These are phyloP conservation scores for Yarrowia deformans DNA, from an alignment of 805 yeast genomes.

Conservation along the genomic window DNA sequence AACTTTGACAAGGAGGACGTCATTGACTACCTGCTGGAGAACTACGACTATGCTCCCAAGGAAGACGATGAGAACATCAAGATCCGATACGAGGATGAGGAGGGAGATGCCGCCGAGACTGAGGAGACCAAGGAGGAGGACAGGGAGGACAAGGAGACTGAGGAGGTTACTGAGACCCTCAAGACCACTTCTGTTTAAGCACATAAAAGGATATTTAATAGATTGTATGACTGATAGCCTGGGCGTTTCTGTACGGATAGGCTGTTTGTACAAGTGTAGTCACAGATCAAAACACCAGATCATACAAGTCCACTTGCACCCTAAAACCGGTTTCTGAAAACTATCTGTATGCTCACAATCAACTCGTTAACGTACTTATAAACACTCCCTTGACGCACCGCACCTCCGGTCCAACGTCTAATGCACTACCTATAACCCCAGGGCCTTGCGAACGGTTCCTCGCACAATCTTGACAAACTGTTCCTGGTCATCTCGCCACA, in stretches of 20 bases:
- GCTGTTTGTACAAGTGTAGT: too few species aligned
- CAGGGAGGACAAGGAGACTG: slow-evolving; percentile 7
- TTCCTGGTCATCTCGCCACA: slow-evolving; percentile 86
- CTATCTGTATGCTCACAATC: background rate
- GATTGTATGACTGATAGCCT: background rate
- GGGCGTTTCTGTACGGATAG: too few species aligned
- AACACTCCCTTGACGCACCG: slow-evolving; percentile 1
- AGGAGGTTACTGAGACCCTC: slow-evolving; percentile 30
- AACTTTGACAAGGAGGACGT: slow-evolving; percentile 75
- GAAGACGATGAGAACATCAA: slow-evolving; percentile 52
- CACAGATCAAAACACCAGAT: too few species aligned
- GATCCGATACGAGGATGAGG: slow-evolving; percentile 48
- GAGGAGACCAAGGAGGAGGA: slow-evolving; percentile 41
- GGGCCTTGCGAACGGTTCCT: slow-evolving; percentile 68
- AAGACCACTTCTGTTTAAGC: slow-evolving; percentile 35
- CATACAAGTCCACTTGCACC: too few species aligned
- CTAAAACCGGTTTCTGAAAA: too few species aligned
- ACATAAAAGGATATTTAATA: slow-evolving; percentile 28
- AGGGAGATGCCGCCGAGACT: slow-evolving; percentile 13
- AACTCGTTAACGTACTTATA: slow-evolving; percentile 1
- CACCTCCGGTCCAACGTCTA: background rate
- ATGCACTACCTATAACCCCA: slow-evolving; percentile 61
- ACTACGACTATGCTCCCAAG: slow-evolving; percentile 72
- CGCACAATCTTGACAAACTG: slow-evolving; percentile 72
- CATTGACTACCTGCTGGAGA: slow-evolving; percentile 76